Base-by-base conservation (phyloP, 1,284 basidiomycete species). In the Microbotryum silenes-acaulis region DNA sequence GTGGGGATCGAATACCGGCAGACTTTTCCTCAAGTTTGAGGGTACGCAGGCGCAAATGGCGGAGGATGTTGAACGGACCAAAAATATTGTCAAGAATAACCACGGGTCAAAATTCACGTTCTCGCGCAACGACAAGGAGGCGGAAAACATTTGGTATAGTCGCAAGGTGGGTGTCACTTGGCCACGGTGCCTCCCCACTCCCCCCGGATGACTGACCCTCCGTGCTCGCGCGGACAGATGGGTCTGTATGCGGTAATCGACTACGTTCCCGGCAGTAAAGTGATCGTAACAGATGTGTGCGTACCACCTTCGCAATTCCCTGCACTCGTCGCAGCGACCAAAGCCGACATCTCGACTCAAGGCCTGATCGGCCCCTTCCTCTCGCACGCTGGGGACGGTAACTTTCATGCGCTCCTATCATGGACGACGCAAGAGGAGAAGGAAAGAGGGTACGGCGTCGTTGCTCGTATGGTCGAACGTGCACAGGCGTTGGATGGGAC, bases 1-100 rank as follows among this genome's bases (percentile, higher is more conserved):
- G 7, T 27, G 27, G 6, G n/a, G 42, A 3, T 42, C 27, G 21
- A 20, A 5, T 37, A 10, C 4, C 37, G 37, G 9, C 49, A 64
- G 82, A 33, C 79, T 93, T 16, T 91, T 91, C 79, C 86, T 93
- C 81, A 93, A 93, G 75, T 85, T 93, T 6, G 50, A 54, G 33
- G 77, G 77, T 27, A 82, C 84, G 2, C 74, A 79, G 4, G 78
- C 77, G 5, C 79, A 85, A 5, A 81, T 89, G 63, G 72, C 79
- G 12, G 85, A 89, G 67, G 83, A 85, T 0, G 83, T 85, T 1
- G 78, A 78, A 23, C 59, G 68, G 4, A 73, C 72, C 23, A 63
- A 81, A 65, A 74, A 76, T 33, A 80, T 91, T 49, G 81, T 82
- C 5, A 78, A 81, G 70, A 81, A 81, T 66, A 81, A 91, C 70